Percentiles rank a stretch among this genome's conserved stretches.
phyloP scores from a whole-genome alignment of 2,329 filamentous ascomycete genomes.

The Cladosporium halotolerans region DNA sequence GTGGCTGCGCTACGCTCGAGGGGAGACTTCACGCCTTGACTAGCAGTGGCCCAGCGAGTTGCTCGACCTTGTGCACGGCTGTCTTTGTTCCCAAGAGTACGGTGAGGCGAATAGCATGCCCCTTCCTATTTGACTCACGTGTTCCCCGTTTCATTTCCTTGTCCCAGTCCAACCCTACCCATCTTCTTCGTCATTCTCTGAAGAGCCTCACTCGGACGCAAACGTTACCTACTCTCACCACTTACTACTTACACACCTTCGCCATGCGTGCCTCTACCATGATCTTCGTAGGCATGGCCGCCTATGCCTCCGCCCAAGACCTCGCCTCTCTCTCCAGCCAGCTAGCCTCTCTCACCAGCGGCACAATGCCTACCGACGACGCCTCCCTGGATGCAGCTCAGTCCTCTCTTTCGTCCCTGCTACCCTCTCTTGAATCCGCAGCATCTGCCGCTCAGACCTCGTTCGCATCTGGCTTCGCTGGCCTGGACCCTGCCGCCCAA shows the following conservation, averaged over 20 bases:
- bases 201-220: not conserved
- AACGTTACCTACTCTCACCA: not conserved
- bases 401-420: not conserved
- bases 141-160: not conserved
- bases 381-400: not conserved
- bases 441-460: not conserved
- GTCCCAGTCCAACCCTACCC: not conserved
- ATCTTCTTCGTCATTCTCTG: not conserved
- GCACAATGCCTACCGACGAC: not conserved
- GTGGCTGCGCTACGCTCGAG: too few species aligned
- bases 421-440: not conserved
- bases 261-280: not conserved
- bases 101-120: not conserved
- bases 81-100: not conserved
- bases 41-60: not conserved
- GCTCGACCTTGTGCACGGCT: not conserved
- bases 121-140: not conserved
- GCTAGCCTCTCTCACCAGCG: not conserved
- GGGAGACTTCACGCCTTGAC: not conserved
- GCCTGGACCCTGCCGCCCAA: not conserved
- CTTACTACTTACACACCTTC: not conserved
- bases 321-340: not conserved
- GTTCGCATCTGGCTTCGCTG: not conserved
- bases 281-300: not conserved
- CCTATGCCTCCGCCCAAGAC: not conserved